Percentiles rank a stretch among this genome's conserved stretches.
phyloP scores from a whole-genome alignment of 148 eudicot species.

The Nepenthes mirabilis region DNA sequence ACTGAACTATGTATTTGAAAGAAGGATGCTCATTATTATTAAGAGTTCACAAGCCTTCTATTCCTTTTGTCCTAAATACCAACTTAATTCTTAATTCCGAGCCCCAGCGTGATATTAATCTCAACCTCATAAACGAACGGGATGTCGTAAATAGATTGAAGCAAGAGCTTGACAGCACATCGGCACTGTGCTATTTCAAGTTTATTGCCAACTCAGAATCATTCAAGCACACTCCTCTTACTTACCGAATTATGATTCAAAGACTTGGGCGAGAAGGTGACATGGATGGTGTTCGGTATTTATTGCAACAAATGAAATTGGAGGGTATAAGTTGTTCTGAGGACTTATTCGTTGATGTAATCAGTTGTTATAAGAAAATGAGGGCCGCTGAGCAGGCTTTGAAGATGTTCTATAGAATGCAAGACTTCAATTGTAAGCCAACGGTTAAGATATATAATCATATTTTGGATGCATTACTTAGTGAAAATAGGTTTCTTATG shows the following conservation, averaged over 20 bases:
- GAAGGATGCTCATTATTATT: constrained; percentile 61
- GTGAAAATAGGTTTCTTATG: constrained; percentile 59
- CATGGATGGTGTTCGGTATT: constrained; percentile 66
- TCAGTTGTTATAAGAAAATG: constrained; percentile 32
- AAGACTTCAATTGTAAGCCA: constrained; percentile 58
- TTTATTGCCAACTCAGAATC: constrained; percentile 34
- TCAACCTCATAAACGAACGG: constrained; percentile 23
- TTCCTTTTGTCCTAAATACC: constrained; percentile 64
- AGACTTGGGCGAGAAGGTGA: constrained; percentile 45
- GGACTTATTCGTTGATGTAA: constrained; percentile 56
- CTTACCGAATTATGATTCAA: constrained; percentile 61
- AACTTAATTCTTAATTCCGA: constrained; percentile 19
- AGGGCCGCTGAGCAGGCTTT: constrained; percentile 62
- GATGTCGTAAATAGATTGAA: constrained; percentile 42
- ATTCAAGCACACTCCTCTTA: constrained; percentile 55
- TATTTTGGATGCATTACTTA: constrained; percentile 70
- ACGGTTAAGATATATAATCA: constrained; percentile 72
- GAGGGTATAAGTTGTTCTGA: constrained; percentile 57
- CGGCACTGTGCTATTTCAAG: constrained; percentile 57
- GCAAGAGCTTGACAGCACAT: constrained; percentile 29
- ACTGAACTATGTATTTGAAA: constrained; percentile 47
- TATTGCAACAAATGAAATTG: constrained; percentile 72
- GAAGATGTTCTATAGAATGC: constrained; percentile 63
- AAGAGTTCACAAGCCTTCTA: constrained; percentile 47
- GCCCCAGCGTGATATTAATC: constrained; percentile 8